A percentile compares a stretch with the other conserved stretches of the same genome.
phyloP scores from a whole-genome alignment of 1,284 basidiomycete genomes.

The Pseudozyma pruni region DNA sequence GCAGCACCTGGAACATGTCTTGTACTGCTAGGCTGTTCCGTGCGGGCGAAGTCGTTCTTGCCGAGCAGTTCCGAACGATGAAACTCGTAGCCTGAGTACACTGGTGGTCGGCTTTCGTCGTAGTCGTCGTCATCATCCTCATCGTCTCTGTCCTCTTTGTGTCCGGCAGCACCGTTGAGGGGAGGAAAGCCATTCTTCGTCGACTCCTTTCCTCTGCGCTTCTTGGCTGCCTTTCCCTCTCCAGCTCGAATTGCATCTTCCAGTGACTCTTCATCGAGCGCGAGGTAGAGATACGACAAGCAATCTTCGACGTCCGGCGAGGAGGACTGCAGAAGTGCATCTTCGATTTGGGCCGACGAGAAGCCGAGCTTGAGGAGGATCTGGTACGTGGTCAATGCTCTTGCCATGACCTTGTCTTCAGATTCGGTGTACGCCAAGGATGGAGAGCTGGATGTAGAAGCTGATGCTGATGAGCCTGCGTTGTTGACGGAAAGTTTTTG shows the following conservation, averaged over 20 bases:
- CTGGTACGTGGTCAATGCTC: constrained; percentile 82
- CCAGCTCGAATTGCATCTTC: constrained; percentile 72
- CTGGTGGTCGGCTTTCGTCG: constrained; percentile 58
- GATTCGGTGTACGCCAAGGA: constrained; percentile 34
- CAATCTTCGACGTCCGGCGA: constrained; percentile 86
- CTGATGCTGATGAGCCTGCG: constrained; percentile 1
- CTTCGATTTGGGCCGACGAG: constrained; percentile 75
- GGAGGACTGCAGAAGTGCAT: constrained; percentile 75
- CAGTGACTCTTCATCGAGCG: constrained; percentile 72
- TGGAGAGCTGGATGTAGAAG: constrained; percentile 16
- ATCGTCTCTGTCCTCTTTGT: constrained; percentile 20
- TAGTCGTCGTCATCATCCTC: constrained; percentile 37
- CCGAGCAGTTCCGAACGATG: constrained; percentile 34
- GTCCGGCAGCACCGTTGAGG: constrained; percentile 23
- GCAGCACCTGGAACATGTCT: constrained; percentile 27
- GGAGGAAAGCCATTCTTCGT: constrained; percentile 20
- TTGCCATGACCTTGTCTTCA: constrained; percentile 74
- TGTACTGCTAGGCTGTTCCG: constrained; percentile 5
- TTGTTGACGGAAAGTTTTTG: constrained; percentile 34
- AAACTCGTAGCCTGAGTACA: constrained; percentile 51
- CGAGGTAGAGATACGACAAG: constrained; percentile 70
- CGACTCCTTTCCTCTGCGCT: constrained; percentile 41
- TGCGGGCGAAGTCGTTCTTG: constrained; percentile 32
- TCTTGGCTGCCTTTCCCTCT: constrained; percentile 65
- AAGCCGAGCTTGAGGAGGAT: constrained; percentile 87